phyloP scores from a whole-genome alignment of 2,329 filamentous ascomycete species.

The Cercospora sojina region DNA sequence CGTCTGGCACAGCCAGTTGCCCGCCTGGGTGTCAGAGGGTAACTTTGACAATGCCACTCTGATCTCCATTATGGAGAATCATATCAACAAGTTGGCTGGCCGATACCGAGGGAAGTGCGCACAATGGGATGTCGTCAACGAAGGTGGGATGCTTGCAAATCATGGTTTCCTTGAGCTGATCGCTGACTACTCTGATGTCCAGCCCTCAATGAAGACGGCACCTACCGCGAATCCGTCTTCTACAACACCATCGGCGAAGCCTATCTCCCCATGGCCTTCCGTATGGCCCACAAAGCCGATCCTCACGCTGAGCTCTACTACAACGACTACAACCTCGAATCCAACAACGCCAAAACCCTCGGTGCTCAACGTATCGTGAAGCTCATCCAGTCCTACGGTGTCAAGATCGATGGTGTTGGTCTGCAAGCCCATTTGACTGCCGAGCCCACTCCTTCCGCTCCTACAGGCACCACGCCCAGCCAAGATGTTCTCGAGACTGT shows the following conservation, averaged over 20 bases:
- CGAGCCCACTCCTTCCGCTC: slow-evolving; percentile 36
- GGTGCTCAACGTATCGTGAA: slow-evolving; percentile 31
- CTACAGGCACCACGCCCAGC: slow-evolving; percentile 10
- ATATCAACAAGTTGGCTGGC: slow-evolving; percentile 42
- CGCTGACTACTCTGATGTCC: not conserved
- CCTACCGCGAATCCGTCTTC: slow-evolving; percentile 30
- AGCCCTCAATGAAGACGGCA: slow-evolving; percentile 21
- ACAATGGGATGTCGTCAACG: slow-evolving; percentile 23
- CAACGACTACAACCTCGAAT: slow-evolving; percentile 37
- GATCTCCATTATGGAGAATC: slow-evolving; percentile 44
- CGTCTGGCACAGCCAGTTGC: slow-evolving; percentile 46
- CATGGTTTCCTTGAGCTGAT: not conserved
- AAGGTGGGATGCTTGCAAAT: not conserved
- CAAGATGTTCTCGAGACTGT: slow-evolving; percentile 41
- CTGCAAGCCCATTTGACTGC: slow-evolving; percentile 55
- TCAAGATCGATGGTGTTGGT: slow-evolving; percentile 45
- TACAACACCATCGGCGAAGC: slow-evolving; percentile 34
- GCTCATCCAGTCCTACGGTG: slow-evolving; percentile 29
- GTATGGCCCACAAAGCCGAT: slow-evolving; percentile 25
- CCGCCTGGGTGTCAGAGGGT: slow-evolving; percentile 39
- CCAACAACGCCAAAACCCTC: slow-evolving; percentile 26
- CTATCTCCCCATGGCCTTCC: slow-evolving; percentile 33
- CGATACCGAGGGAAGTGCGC: slow-evolving; percentile 43
- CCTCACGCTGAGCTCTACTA: slow-evolving; percentile 33
- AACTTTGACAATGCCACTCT: slow-evolving; percentile 42